Conservation (phyloP, 768 basidiomycete species). For the Rhizopogon rudus region DNA sequence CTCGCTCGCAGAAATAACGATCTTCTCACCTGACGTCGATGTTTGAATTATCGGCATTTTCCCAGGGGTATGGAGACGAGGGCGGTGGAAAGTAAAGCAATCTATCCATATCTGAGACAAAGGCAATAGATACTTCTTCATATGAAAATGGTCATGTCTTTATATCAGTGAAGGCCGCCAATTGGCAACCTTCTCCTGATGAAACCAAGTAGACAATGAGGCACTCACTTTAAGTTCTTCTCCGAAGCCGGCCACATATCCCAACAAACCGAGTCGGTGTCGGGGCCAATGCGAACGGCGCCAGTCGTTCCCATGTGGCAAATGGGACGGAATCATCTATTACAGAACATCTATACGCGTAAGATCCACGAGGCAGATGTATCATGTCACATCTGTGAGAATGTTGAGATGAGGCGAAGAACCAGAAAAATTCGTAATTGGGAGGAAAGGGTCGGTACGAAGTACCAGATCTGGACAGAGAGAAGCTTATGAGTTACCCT, state of each 20-base stretch:
- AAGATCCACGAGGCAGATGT: background rate
- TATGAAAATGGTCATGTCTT: background rate
- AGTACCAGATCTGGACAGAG: no score
- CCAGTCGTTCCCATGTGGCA: background rate
- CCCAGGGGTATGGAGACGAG: background rate
- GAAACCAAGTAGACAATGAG: background rate
- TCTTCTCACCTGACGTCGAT: background rate
- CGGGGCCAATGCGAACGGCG: background rate
- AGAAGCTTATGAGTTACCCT: no score
- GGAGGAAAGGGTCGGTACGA: background rate
- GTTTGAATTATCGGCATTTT: background rate
- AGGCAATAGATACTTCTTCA: background rate
- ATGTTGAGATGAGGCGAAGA: background rate
- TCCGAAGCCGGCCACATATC: background rate
- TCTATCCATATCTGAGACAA: conserved; percentile 1
- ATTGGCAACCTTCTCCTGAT: background rate
- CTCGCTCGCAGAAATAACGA: background rate
- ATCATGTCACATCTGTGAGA: background rate
- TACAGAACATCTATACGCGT: background rate
- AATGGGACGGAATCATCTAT: background rate
- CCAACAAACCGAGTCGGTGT: background rate
- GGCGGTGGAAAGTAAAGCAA: background rate
- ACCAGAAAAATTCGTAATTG: background rate
- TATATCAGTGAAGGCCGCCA: background rate
- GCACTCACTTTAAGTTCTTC: background rate